Percentiles rank a stretch among this genome's conserved stretches.
Evolutionary conservation across 495 filamentous ascomycete genomes (phyloP).

Genomic region (Penicilliopsis zonata): DNA sequence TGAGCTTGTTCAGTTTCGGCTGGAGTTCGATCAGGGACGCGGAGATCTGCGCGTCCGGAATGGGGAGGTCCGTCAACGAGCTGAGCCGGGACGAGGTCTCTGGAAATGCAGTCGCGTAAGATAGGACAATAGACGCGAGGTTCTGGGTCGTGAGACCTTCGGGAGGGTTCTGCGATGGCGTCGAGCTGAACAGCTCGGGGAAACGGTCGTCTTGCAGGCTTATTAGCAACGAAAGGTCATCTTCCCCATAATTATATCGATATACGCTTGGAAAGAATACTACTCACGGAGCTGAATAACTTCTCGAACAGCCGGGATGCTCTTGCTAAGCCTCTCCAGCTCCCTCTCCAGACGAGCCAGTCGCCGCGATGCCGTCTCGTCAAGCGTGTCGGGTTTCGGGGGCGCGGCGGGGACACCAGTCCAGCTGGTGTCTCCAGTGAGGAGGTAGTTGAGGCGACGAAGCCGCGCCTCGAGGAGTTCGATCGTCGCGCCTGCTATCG

Average conservation of each 20-base stretch:
- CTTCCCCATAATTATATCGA: too few species aligned
- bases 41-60: slow-evolving; percentile 60
- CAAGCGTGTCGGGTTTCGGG: slow-evolving; percentile 22
- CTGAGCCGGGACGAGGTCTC: slow-evolving; percentile 67
- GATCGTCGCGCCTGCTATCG: slow-evolving; percentile 44
- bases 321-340: slow-evolving; percentile 35
- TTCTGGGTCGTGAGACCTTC: slow-evolving; percentile 30
- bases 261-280: too few species aligned
- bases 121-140: slow-evolving; percentile 55
- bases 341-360: slow-evolving; percentile 54
- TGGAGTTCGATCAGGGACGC: slow-evolving; percentile 53
- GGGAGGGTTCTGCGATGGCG: slow-evolving; percentile 22
- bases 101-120: slow-evolving; percentile 62
- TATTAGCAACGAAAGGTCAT: too few species aligned
- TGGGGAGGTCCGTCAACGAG: slow-evolving; percentile 63
- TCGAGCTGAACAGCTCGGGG: slow-evolving; percentile 44
- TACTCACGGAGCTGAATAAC: slow-evolving; percentile 35
- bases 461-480: slow-evolving; percentile 69
- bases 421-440: slow-evolving; percentile 48
- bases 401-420: slow-evolving; percentile 26
- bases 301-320: slow-evolving; percentile 35
- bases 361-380: slow-evolving; percentile 36
- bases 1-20: slow-evolving; percentile 57
- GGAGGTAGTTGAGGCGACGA: slow-evolving; percentile 57
- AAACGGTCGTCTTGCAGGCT: slow-evolving; percentile 44